phyloP scores from a whole-genome alignment of 371 early-diverging fungal species.

The Basidiobolus heterosporus region DNA sequence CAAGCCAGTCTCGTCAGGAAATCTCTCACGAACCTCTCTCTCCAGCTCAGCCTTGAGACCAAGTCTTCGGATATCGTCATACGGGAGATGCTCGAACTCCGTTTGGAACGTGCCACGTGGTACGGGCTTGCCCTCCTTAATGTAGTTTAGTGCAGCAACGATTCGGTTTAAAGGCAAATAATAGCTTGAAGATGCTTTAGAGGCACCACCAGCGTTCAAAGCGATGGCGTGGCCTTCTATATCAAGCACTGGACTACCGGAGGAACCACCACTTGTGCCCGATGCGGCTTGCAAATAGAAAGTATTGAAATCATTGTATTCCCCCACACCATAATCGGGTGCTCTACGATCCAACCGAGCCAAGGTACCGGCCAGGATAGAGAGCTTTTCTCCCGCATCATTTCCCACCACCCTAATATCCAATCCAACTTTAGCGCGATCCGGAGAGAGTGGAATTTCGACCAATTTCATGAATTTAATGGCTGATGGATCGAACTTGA shows the following conservation, averaged over 20 bases:
- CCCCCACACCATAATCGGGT: slow-evolving; percentile 50
- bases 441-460: slow-evolving; percentile 53
- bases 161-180: slow-evolving; percentile 52
- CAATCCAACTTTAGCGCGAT: slow-evolving; percentile 55
- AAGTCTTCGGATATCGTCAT: slow-evolving; percentile 34
- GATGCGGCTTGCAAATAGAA: slow-evolving; percentile 53
- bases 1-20: slow-evolving; percentile 53
- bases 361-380: slow-evolving; percentile 59
- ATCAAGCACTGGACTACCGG: slow-evolving; percentile 49
- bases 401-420: slow-evolving; percentile 73
- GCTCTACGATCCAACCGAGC: slow-evolving; percentile 61
- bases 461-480: slow-evolving; percentile 55
- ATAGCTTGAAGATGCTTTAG: slow-evolving; percentile 30
- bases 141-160: slow-evolving; percentile 34
- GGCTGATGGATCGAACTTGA: slow-evolving; percentile 63
- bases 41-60: slow-evolving; percentile 39
- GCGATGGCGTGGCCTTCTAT: slow-evolving; percentile 50
- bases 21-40: slow-evolving; percentile 26
- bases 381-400: slow-evolving; percentile 70
- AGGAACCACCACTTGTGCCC: slow-evolving; percentile 45
- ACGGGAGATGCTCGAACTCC: slow-evolving; percentile 42
- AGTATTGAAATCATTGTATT: slow-evolving; percentile 52
- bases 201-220: slow-evolving; percentile 45
- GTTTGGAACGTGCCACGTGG: slow-evolving; percentile 65
- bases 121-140: slow-evolving; percentile 32